Conservation (phyloP, 768 basidiomycete species). For the Coprinopsis cinerea region DNA sequence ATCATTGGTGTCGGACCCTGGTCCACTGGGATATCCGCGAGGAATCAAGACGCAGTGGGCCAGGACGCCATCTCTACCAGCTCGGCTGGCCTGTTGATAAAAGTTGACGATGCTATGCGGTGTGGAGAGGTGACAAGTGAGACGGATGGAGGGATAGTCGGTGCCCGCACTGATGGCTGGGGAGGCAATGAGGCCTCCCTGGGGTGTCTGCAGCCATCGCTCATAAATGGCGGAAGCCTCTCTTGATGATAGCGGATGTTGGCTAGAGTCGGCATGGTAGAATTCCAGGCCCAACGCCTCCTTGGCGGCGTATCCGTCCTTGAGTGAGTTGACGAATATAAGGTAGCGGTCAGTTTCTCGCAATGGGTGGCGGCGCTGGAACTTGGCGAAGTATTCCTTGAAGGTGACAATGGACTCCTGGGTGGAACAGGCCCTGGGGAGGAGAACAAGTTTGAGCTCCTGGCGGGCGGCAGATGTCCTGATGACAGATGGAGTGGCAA, state of each 20-base stretch:
- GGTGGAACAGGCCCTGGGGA: neutral
- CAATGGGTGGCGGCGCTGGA: no score
- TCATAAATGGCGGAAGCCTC: neutral
- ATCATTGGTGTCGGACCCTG: no score
- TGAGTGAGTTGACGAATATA: neutral
- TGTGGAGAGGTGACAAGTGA: neutral
- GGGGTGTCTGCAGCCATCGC: neutral
- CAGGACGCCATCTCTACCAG: neutral
- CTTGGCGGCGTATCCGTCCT: neutral
- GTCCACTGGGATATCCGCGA: neutral
- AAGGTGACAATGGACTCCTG: neutral
- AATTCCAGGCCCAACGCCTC: neutral
- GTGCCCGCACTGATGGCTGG: neutral
- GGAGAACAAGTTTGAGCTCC: neutral
- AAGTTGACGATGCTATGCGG: neutral
- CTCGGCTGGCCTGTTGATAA: neutral
- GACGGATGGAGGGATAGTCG: neutral
- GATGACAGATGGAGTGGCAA: neutral
- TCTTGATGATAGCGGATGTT: no score
- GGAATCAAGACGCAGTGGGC: constrained; percentile 1
- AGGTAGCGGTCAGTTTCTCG: neutral
- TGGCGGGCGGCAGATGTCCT: neutral
- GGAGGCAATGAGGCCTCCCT: neutral
- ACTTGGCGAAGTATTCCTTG: neutral
- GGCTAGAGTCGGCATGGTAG: neutral